A percentile compares a stretch with the other conserved stretches of the same genome.
phyloP scores from a whole-genome alignment of 2,329 filamentous ascomycete genomes.

The Neospermospora avenae region DNA sequence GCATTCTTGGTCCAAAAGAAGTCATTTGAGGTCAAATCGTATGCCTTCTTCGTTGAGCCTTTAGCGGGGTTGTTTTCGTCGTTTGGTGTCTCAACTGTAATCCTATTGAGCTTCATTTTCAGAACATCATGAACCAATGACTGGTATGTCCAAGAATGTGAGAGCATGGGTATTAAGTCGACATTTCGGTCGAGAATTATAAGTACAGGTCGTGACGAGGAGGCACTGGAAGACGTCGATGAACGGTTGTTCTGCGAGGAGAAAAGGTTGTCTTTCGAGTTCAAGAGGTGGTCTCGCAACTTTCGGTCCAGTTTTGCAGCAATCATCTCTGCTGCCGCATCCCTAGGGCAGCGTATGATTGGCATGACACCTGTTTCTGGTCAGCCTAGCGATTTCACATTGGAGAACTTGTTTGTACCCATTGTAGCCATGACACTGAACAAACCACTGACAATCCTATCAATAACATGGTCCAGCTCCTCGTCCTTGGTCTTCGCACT shows the following conservation, averaged over 20 bases:
- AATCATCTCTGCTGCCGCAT: conserved; percentile 90
- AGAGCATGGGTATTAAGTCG: conserved; percentile 96
- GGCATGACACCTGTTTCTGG: conserved; percentile 70
- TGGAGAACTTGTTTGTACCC: conserved; percentile 52
- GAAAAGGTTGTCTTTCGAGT: conserved; percentile 97
- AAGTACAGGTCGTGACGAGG: conserved; percentile 78
- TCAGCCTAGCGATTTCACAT: conserved; percentile 27
- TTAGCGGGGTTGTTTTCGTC: conserved; percentile 75
- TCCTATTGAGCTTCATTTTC: conserved; percentile 83
- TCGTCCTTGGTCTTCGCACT: conserved; percentile 88
- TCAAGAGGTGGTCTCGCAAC: conserved; percentile 91
- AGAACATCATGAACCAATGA: conserved; percentile 77
- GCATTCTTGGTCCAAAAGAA: conserved; percentile 98
- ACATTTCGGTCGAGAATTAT: conserved; percentile 94
- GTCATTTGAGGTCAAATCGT: conserved; percentile 85
- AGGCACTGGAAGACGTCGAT: conserved; percentile 53
- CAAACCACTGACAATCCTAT: conserved; percentile 90
- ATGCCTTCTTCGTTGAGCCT: conserved; percentile 78
- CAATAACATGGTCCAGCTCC: conserved; percentile 80
- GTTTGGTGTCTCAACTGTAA: conserved; percentile 80
- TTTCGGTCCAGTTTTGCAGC: conserved; percentile 92
- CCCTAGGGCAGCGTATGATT: conserved; percentile 91
- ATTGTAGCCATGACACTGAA: conserved; percentile 99
- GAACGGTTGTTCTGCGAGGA: conserved; percentile 58
- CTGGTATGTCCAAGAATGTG: conserved; percentile 89